These are phyloP conservation scores for Inonotus hispidus DNA, from an alignment of 1,284 basidiomycete species.

Conservation along the genomic window DNA sequence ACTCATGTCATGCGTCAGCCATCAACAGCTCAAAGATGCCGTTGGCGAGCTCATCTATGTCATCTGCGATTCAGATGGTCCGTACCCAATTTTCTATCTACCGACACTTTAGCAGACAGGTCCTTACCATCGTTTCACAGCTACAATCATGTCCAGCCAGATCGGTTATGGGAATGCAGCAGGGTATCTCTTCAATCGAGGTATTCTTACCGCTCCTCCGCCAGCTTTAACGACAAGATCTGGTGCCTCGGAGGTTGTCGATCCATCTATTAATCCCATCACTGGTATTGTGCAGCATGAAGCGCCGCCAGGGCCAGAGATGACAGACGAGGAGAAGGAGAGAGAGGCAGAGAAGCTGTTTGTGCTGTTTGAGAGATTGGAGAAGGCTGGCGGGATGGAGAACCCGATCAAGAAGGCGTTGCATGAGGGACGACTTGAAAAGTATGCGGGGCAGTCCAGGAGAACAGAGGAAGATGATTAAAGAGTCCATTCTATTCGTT, in stretches of 20 bases:
- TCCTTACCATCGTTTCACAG: slow-evolving; percentile 31
- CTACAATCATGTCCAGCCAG: slow-evolving; percentile 59
- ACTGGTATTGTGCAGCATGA: slow-evolving; percentile 57
- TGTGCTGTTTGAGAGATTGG: slow-evolving; percentile 82
- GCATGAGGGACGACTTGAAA: slow-evolving; percentile 43
- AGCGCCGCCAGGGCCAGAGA: slow-evolving; percentile 38
- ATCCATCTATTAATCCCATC: slow-evolving; percentile 71
- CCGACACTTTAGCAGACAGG: not conserved
- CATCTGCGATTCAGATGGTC: slow-evolving; percentile 76
- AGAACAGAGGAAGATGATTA: slow-evolving; percentile 1
- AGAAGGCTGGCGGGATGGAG: slow-evolving; percentile 65
- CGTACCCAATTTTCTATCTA: not conserved
- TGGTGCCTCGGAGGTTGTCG: slow-evolving; percentile 32
- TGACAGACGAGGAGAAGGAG: slow-evolving; percentile 92
- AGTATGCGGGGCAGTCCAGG: slow-evolving; percentile 6
- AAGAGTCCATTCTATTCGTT: no score
- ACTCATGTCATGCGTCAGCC: slow-evolving; percentile 69
- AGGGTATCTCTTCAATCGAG: slow-evolving; percentile 87
- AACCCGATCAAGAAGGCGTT: slow-evolving; percentile 73
- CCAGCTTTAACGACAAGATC: slow-evolving; percentile 27
- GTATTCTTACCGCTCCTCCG: slow-evolving; percentile 59
- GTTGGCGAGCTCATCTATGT: slow-evolving; percentile 85
- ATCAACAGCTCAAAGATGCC: slow-evolving; percentile 63
- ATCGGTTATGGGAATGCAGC: slow-evolving; percentile 92
- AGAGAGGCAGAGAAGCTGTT: slow-evolving; percentile 86